A percentile compares a stretch with the other conserved stretches of the same genome.
Evolutionary conservation across 1,284 basidiomycete species (phyloP).

Genomic region (Ustilago hordei): DNA sequence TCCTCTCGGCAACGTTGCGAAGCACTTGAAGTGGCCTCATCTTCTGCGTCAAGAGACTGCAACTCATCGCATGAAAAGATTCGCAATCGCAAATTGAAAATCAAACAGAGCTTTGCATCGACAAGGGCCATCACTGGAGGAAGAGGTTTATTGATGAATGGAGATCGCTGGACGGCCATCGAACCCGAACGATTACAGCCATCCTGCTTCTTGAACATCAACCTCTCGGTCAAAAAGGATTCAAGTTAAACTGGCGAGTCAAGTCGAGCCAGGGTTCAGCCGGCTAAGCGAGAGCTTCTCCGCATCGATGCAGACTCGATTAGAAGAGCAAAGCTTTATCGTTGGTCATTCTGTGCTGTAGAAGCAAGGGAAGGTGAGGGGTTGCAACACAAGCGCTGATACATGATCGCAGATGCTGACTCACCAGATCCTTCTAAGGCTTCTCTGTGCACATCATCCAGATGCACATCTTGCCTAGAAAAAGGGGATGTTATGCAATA

Average conservation of each 20-base stretch:
- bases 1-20: background rate
- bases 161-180: background rate
- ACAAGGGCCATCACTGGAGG: background rate
- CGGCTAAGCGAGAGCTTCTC: conserved; percentile 3
- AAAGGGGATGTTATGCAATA: background rate
- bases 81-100: background rate
- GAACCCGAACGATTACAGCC: background rate
- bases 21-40: background rate
- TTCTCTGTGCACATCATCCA: background rate
- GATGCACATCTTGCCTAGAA: background rate
- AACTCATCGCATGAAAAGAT: background rate
- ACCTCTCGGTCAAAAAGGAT: background rate
- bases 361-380: background rate
- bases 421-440: background rate
- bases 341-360: background rate
- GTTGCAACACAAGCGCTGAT: background rate
- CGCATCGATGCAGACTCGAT: background rate
- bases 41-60: background rate
- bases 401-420: background rate
- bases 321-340: background rate
- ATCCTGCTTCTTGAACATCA: background rate
- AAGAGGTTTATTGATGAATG: no score
- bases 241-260: background rate
- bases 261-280: background rate
- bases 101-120: background rate